Evolutionary conservation across 2,329 filamentous ascomycete genomes (phyloP), one percentile per base, ranked within the genome.

Genomic region (Teratosphaeria viscida): DNA sequence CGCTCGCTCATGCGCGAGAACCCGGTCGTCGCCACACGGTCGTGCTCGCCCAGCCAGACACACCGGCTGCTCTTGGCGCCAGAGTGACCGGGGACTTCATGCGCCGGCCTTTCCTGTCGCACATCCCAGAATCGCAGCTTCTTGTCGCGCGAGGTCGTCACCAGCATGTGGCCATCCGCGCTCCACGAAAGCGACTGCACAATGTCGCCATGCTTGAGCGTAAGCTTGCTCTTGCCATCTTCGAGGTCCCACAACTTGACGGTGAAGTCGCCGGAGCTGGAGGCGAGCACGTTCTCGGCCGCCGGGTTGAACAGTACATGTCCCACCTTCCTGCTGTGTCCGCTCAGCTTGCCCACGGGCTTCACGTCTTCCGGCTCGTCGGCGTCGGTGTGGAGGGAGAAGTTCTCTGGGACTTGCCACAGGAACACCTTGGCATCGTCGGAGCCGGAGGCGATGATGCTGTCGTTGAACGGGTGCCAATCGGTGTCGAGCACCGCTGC

Each of bases 1-100:
- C 94, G 86, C 77, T 99, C 94, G 73, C 94, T 97, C 94, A 97
- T 97, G 73, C 87, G 89, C 56, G 92, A 96, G 81, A 99, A 99
- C 65, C 94, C 94, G 5, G 94, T 97, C 2, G 94, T 97, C 57
- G 90, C 94, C 70, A 99, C 87, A 65, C 92, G 86, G 77, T 97
- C 95, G 72, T 95, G 90, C 76, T 97, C 94, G 71, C 92, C 94
- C 82, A 99, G 83, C 94, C 94, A 99, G 14, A 96, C 92, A 34
- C 88, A 88, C 72, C 94, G 88, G 77, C 92, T 96, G 81, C 95
- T 97, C 83, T 99, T 99, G 66, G 94, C 94, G 60, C 94, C 94
- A 34, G 86, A 82, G 74, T 99, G 94, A 62, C 94, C 94, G 5
- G 85, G 78, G 14, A 87, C 85, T 73, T 96, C 92, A 70, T 95